A percentile compares a stretch with the other conserved stretches of the same genome.
Evolutionary conservation across 192 early-diverging fungal genomes (phyloP).

Genomic region (Coemansia sp.): DNA sequence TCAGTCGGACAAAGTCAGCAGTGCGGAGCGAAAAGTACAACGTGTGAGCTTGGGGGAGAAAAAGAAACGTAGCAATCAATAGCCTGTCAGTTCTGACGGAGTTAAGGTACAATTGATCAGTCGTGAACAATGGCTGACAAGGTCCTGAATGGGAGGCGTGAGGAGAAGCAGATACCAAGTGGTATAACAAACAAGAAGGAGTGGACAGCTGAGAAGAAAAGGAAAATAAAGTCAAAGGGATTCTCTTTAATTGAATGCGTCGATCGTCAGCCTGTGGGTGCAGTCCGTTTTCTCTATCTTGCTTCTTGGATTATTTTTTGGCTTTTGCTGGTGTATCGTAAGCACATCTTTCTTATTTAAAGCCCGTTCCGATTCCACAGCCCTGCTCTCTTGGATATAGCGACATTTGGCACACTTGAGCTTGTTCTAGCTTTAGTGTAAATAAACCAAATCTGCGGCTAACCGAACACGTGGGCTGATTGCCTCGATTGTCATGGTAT

Average conservation of each 20-base stretch:
- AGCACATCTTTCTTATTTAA: neutral
- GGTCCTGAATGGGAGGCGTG: slow-evolving; percentile 8
- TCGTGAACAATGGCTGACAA: slow-evolving; percentile 4
- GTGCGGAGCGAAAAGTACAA: neutral
- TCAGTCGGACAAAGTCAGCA: too few species aligned
- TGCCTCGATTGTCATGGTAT: neutral
- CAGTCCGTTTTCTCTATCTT: slow-evolving; percentile 9
- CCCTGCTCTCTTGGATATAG: neutral
- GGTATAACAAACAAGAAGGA: slow-evolving; percentile 30
- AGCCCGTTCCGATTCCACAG: neutral
- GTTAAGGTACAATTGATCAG: neutral
- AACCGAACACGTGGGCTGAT: neutral
- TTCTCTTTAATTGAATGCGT: neutral
- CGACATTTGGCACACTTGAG: neutral
- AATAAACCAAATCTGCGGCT: neutral
- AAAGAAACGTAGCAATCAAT: neutral
- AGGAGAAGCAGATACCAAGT: slow-evolving; percentile 11
- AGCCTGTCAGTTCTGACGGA: neutral
- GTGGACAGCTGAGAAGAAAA: neutral
- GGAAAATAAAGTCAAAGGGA: neutral
- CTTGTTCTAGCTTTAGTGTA: neutral
- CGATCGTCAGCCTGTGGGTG: neutral
- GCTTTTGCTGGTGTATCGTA: neutral
- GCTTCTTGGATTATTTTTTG: neutral
- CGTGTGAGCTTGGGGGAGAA: neutral